Percentiles rank a stretch among this genome's conserved stretches.
Conservation (phyloP, 2,329 filamentous ascomycete genomes). For the Aspergillus amoenus region DNA sequence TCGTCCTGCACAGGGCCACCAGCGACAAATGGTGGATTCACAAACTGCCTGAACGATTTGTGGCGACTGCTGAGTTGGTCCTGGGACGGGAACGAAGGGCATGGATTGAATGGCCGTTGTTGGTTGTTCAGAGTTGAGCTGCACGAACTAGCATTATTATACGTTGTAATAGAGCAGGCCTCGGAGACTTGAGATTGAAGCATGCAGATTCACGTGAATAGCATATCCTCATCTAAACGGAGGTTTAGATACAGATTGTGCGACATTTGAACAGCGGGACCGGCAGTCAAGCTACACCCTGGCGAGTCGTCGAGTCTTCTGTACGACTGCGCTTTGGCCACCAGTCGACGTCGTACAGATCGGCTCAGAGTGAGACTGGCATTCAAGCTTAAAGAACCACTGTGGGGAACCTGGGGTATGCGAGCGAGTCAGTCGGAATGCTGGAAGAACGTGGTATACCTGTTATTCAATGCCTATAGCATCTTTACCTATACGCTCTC, state of each 20-base stretch:
- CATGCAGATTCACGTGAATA: background rate
- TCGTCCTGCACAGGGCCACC: slow-evolving; percentile 1
- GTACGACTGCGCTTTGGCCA: background rate
- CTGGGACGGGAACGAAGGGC: background rate
- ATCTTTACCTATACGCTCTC: no score
- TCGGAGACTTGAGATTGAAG: no score
- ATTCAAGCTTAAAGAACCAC: no score
- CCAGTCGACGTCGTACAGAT: background rate
- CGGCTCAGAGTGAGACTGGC: no score
- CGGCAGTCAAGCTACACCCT: no score
- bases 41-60: background rate
- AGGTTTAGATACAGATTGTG: no score
- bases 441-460: background rate
- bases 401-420: background rate
- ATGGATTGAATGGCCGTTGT: slow-evolving; percentile 6
- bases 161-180: no score
- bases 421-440: background rate
- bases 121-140: background rate
- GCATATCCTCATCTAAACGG: background rate
- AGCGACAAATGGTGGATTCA: slow-evolving; percentile 1
- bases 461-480: no score
- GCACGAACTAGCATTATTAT: no score
- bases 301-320: background rate
- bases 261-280: no score
- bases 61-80: background rate